Percentiles rank a stretch among this genome's conserved stretches.
Conservation (phyloP, 2,329 filamentous ascomycete species). For the Epichloe gansuensis region DNA sequence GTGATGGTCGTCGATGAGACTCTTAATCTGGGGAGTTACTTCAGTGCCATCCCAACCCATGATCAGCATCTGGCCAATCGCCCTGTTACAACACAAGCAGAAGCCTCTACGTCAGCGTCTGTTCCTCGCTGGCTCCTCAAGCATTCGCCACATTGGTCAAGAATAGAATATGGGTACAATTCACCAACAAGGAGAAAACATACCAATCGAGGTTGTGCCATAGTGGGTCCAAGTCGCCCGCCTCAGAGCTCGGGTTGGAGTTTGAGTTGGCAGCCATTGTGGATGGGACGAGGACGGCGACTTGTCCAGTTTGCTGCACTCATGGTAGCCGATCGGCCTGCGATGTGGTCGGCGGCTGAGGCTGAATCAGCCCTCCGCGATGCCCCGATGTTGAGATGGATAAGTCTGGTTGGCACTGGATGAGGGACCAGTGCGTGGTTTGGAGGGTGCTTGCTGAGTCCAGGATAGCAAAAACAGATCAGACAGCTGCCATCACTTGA, state of each 20-base stretch:
- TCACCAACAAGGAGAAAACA: conserved; percentile 18
- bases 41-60: conserved; percentile 81
- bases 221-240: conserved; percentile 40
- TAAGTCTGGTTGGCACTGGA: neutral
- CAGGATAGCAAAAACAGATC: no score
- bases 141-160: neutral
- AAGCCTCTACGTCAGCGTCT: conserved; percentile 3
- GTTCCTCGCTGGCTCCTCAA: neutral
- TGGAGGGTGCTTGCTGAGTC: no score
- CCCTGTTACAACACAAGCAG: conserved; percentile 28
- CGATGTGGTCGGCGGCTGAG: neutral
- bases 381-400: neutral
- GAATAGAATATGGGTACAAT: neutral
- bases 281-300: conserved; percentile 11
- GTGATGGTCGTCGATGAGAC: conserved; percentile 71
- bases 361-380: neutral
- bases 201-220: conserved; percentile 72
- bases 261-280: conserved; percentile 17
- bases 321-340: conserved; percentile 5
- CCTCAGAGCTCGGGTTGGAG: conserved; percentile 11
- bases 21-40: conserved; percentile 71
- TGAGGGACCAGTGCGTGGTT: neutral
- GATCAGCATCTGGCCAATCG: conserved; percentile 65
- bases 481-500: no score
- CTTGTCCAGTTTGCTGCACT: conserved; percentile 12